Evolutionary conservation across 192 early-diverging fungal species (phyloP), one percentile per base, ranked within the genome.

Genomic region (Entomortierella beljakovae): DNA sequence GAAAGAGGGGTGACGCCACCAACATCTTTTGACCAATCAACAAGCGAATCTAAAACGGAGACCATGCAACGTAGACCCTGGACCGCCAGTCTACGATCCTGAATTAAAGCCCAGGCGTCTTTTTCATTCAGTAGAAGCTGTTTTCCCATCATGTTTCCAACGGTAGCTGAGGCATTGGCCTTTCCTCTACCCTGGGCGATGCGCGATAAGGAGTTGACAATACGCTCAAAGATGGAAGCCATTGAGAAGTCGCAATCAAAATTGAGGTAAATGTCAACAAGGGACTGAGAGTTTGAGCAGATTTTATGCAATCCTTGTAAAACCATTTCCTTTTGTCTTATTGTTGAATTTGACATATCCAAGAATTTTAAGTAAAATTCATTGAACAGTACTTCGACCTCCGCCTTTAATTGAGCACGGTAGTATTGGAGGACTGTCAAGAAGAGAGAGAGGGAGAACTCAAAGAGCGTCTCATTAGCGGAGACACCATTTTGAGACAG

Each of bases 221-320:
- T 84, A 7, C 92, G 87, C 82, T 98, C 95, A 87, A 94, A 98
- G 60, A 96, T 88, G 43, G 94, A 96, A 56, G 92, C 89, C 65
- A 89, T 87, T 18, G 92, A 88, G 79, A 90, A 84, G 61, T 93
- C 89, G 70, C 96, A 98, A 80, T 98, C 96, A 74, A 96, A 96
- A 84, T 98, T 98, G 16, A 98, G 86, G 63, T 96, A 98, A 57
- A 98, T 88, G 67, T 98, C 96, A 18, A 98, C 93, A 2, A 96
- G 82, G 18, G 93, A 81, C 49, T 90, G 86, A 23, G 94, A 92
- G 32, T 94, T 91, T 37, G 86, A 74, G 49, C 94, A 83, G 29
- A 96, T 88, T 28, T 91, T 84, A 26, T 81, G 77, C 34, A 98
- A 82, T 8, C 90, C 83, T 76, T 91, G 91, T 31, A 98, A 79